These are phyloP conservation scores for Bassia scoparia DNA, from an alignment of 148 eudicot genomes.

Conservation along the genomic window DNA sequence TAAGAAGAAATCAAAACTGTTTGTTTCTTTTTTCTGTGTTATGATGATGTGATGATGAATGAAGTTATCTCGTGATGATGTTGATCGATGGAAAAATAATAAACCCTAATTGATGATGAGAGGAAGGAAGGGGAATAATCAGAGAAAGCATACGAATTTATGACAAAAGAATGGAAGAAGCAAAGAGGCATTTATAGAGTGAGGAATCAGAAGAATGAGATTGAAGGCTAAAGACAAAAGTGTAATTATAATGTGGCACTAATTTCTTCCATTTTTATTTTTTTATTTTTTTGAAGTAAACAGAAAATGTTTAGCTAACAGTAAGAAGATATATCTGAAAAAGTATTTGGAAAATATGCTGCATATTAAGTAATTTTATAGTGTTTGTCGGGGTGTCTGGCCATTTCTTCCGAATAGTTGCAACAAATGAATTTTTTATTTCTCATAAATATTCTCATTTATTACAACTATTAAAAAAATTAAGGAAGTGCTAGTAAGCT, in stretches of 20 bases:
- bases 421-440: too few species aligned
- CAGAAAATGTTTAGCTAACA: background rate
- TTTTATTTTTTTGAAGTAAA: background rate
- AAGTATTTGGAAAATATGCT: background rate
- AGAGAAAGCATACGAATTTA: slow-evolving; percentile 20
- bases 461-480: too few species aligned
- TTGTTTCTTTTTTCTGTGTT: background rate
- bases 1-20: slow-evolving; percentile 2
- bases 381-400: slow-evolving; percentile 26
- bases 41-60: too few species aligned
- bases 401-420: too few species aligned
- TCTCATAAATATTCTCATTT: too few species aligned
- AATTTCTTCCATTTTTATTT: background rate
- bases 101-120: slow-evolving; percentile 43
- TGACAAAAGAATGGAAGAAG: slow-evolving; percentile 33
- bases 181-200: slow-evolving; percentile 32
- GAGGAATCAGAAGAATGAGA: slow-evolving; percentile 16
- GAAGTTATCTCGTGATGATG: background rate
- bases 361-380: slow-evolving; percentile 17
- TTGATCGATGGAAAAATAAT: background rate
- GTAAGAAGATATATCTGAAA: background rate
- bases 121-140: background rate
- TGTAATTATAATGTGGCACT: slow-evolving; percentile 14
- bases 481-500: too few species aligned
- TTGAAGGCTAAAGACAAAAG: slow-evolving; percentile 22